A percentile compares a stretch with the other conserved stretches of the same genome.
Evolutionary conservation across 768 basidiomycete genomes (phyloP).

Genomic region (Omphalotus guepiniiformis): DNA sequence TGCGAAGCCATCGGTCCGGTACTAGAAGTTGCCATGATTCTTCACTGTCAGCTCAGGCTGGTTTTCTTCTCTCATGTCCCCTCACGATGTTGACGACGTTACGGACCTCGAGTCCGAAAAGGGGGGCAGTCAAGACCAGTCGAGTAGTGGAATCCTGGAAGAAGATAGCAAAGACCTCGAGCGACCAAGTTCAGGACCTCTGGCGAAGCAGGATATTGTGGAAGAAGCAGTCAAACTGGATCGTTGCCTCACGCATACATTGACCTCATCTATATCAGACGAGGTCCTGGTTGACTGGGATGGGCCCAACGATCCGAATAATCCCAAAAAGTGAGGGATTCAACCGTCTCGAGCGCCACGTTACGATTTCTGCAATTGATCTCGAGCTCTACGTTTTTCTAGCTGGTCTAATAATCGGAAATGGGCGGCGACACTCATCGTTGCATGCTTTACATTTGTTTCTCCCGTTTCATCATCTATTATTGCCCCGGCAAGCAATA

Average conservation of each 20-base stretch:
- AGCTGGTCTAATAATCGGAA: conserved; percentile 58
- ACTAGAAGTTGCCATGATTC: neutral
- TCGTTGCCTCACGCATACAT: neutral
- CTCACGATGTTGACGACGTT: neutral
- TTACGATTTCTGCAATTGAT: too few species aligned
- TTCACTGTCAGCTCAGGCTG: neutral
- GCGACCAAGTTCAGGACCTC: neutral
- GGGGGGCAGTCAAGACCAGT: neutral
- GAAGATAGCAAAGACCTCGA: neutral
- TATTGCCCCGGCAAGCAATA: conserved; percentile 58
- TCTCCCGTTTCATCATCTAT: conserved; percentile 69
- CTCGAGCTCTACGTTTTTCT: neutral
- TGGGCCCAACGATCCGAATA: conserved; percentile 51
- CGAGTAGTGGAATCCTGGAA: too few species aligned
- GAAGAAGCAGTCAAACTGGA: neutral
- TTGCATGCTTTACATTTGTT: conserved; percentile 67
- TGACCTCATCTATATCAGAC: conserved; percentile 1
- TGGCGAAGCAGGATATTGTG: neutral
- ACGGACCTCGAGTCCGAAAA: neutral
- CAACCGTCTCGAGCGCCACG: too few species aligned
- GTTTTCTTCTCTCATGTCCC: neutral
- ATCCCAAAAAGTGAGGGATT: conserved; percentile 55
- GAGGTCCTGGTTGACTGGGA: conserved; percentile 56
- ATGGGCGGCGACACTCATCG: conserved; percentile 62
- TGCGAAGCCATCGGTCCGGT: too few species aligned